Percentiles rank a stretch among this genome's conserved stretches.
phyloP scores from a whole-genome alignment of 2,329 filamentous ascomycete genomes.

The Monilinia fructigena region DNA sequence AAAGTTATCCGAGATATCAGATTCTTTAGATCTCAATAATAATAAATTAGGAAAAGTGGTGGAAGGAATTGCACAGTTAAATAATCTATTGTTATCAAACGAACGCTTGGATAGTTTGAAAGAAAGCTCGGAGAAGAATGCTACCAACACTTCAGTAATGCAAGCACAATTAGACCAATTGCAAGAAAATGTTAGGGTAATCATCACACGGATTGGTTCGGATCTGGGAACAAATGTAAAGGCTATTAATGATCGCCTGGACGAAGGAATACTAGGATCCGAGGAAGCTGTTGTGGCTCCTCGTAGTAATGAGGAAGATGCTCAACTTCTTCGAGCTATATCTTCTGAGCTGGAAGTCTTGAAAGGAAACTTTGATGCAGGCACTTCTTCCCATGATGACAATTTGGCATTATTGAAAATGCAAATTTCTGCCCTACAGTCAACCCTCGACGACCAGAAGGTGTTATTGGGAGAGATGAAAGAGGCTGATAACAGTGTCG shows the following conservation, averaged over 20 bases:
- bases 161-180: slow-evolving; percentile 39
- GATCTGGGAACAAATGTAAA: slow-evolving; percentile 34
- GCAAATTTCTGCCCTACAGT: slow-evolving; percentile 30
- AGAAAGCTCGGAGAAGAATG: slow-evolving; percentile 31
- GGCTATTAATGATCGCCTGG: slow-evolving; percentile 29
- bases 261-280: background rate
- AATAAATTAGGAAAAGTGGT: slow-evolving; percentile 31
- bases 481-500: slow-evolving; percentile 23
- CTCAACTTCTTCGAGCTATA: slow-evolving; percentile 31
- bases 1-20: slow-evolving; percentile 34
- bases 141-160: slow-evolving; percentile 33
- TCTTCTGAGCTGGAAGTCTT: slow-evolving; percentile 30
- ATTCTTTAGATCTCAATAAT: slow-evolving; percentile 32
- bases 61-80: slow-evolving; percentile 29
- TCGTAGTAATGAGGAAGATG: slow-evolving; percentile 13
- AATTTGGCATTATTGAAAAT: slow-evolving; percentile 27
- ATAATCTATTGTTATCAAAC: slow-evolving; percentile 28
- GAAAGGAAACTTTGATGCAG: slow-evolving; percentile 29
- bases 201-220: slow-evolving; percentile 33
- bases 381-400: slow-evolving; percentile 26
- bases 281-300: slow-evolving; percentile 21
- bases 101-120: slow-evolving; percentile 31
- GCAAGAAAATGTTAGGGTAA: slow-evolving; percentile 34
- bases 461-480: slow-evolving; percentile 31
- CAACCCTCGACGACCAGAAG: slow-evolving; percentile 31